A percentile compares a stretch with the other conserved stretches of the same genome.
Evolutionary conservation across 768 basidiomycete genomes (phyloP).

Genomic region (Lactifluus subvellereus): DNA sequence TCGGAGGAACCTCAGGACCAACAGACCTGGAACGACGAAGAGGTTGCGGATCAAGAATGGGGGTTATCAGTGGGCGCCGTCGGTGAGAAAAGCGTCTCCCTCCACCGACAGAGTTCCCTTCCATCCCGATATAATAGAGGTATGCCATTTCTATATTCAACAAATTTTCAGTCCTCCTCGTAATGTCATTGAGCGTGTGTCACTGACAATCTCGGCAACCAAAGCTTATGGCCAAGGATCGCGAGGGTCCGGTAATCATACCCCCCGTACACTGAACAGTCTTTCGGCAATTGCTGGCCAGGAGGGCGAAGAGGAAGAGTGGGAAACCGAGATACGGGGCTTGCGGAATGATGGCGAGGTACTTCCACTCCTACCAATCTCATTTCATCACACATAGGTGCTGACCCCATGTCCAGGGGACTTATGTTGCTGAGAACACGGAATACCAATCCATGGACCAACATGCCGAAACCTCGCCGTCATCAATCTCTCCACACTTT

Average conservation of each 20-base stretch:
- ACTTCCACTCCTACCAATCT: constrained; percentile 19
- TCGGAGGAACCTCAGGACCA: constrained; percentile 24
- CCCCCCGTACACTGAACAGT: constrained; percentile 74
- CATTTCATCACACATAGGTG: constrained; percentile 6
- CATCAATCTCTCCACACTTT: constrained; percentile 63
- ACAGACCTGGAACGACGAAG: constrained; percentile 22
- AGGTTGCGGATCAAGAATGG: constrained; percentile 21
- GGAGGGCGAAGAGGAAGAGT: constrained; percentile 85
- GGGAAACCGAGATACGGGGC: constrained; percentile 63
- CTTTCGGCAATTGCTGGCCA: constrained; percentile 80
- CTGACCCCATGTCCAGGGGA: not conserved
- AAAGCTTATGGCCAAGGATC: constrained; percentile 22
- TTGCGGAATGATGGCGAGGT: constrained; percentile 66
- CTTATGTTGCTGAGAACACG: constrained; percentile 16
- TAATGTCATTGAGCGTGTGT: not conserved
- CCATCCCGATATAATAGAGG: constrained; percentile 24
- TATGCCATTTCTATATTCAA: not conserved
- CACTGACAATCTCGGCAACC: not conserved
- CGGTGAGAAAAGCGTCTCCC: constrained; percentile 24
- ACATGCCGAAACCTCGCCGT: constrained; percentile 42
- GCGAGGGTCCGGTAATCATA: constrained; percentile 50
- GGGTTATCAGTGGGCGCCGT: constrained; percentile 16
- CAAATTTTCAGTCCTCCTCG: not conserved
- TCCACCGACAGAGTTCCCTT: constrained; percentile 24
- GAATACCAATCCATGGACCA: constrained; percentile 49